A percentile compares a stretch with the other conserved stretches of the same genome.
Conservation (phyloP, 495 filamentous ascomycete species). For the Penicillium roqueforti region DNA sequence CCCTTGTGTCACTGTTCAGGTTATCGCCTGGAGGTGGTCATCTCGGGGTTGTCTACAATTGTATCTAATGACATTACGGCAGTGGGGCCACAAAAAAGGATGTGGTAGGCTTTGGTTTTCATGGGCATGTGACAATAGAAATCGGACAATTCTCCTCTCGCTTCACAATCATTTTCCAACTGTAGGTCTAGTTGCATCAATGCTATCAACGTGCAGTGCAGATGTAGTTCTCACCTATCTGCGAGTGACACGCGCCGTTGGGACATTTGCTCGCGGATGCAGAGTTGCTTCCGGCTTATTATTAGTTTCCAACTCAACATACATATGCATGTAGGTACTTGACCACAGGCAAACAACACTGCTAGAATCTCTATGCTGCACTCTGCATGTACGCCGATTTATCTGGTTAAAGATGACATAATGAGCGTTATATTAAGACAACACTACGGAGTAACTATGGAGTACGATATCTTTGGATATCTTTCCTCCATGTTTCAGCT, state of each 20-base stretch:
- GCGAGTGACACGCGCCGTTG: conserved; percentile 2
- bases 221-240: not conserved
- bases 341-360: not conserved
- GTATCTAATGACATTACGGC: conserved; percentile 49
- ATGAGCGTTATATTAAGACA: not conserved
- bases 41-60: conserved; percentile 37
- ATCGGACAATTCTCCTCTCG: conserved; percentile 48
- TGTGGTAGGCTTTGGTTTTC: conserved; percentile 36
- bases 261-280: not conserved
- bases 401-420: not conserved
- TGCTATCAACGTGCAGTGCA: conserved; percentile 7
- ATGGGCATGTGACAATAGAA: conserved; percentile 47
- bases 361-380: not conserved
- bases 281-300: conserved; percentile 2
- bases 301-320: not conserved
- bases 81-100: conserved; percentile 39
- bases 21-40: conserved; percentile 14
- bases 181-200: conserved; percentile 6
- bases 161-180: conserved; percentile 18
- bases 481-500: not conserved
- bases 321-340: not conserved
- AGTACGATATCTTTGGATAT: not conserved
- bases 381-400: not conserved
- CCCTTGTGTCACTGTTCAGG: conserved; percentile 31
- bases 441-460: no score